Conservation (phyloP, 805 yeast genomes). For the Starmera dryadoides region DNA sequence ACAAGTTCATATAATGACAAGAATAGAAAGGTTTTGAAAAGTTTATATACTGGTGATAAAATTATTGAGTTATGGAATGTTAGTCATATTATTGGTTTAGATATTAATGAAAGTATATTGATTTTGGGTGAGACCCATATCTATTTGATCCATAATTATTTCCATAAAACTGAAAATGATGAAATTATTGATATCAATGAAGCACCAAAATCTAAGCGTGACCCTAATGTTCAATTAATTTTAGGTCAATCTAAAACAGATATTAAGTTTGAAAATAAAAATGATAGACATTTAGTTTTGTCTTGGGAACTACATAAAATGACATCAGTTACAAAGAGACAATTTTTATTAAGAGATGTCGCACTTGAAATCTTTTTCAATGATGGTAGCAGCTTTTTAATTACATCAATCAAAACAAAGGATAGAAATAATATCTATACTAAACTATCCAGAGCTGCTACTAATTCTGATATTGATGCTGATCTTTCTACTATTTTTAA, state of each 20-base stretch:
- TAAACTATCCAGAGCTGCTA: conserved; percentile 40
- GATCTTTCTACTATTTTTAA: conserved; percentile 49
- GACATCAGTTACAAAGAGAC: conserved; percentile 63
- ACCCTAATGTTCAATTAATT: conserved; percentile 60
- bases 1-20: conserved; percentile 46
- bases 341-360: conserved; percentile 70
- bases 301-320: conserved; percentile 57
- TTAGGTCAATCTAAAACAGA: conserved; percentile 34
- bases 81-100: conserved; percentile 69
- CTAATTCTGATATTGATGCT: conserved; percentile 42
- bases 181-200: conserved; percentile 61
- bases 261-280: conserved; percentile 18
- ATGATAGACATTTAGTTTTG: conserved; percentile 36
- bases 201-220: conserved; percentile 55
- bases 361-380: conserved; percentile 73
- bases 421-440: conserved; percentile 51
- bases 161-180: conserved; percentile 39
- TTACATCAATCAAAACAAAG: conserved; percentile 50
- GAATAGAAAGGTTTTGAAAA: conserved; percentile 66
- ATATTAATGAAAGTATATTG: conserved; percentile 66
- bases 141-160: conserved; percentile 66
- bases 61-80: conserved; percentile 72
- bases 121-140: conserved; percentile 59
- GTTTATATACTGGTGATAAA: conserved; percentile 61
- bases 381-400: conserved; percentile 62